Conservation (phyloP, 2,329 filamentous ascomycete genomes). For the Pyrenophora seminiperda region DNA sequence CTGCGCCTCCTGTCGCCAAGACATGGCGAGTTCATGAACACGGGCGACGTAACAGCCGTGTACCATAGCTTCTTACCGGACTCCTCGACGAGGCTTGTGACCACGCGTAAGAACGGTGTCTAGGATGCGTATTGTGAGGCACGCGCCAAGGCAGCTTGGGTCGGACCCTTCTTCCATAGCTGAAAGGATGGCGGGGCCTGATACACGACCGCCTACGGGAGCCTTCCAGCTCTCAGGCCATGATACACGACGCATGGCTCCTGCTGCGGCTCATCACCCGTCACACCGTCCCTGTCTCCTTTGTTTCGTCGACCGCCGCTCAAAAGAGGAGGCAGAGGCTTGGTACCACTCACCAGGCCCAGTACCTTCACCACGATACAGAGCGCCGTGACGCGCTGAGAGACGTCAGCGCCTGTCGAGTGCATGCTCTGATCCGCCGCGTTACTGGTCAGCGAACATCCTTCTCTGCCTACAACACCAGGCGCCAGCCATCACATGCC, state of each 20-base stretch:
- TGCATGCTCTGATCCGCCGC: background rate
- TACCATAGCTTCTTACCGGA: slow-evolving; percentile 11
- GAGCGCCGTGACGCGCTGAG: background rate
- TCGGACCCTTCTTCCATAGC: slow-evolving; percentile 5
- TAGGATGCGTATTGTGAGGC: no score
- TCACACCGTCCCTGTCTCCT: background rate
- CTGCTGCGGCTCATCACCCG: background rate
- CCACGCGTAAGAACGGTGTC: no score
- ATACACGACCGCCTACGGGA: no score
- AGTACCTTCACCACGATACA: background rate
- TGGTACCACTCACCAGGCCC: background rate
- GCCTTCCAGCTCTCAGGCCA: no score
- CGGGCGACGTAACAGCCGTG: slow-evolving; percentile 34
- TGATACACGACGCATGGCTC: background rate
- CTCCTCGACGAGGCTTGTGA: no score
- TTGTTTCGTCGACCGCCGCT: background rate
- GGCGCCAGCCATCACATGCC: background rate
- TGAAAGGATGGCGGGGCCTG: background rate
- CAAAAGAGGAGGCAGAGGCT: background rate
- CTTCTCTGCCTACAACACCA: background rate
- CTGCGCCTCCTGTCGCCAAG: slow-evolving; percentile 33
- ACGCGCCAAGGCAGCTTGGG: slow-evolving; percentile 8
- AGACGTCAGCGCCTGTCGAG: background rate
- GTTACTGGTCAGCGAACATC: background rate
- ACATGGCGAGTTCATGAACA: slow-evolving; percentile 8